Percentiles rank a stretch among this genome's conserved stretches.
phyloP scores from a whole-genome alignment of 352 stramenopile genomes.

The Plasmopara halstedii region DNA sequence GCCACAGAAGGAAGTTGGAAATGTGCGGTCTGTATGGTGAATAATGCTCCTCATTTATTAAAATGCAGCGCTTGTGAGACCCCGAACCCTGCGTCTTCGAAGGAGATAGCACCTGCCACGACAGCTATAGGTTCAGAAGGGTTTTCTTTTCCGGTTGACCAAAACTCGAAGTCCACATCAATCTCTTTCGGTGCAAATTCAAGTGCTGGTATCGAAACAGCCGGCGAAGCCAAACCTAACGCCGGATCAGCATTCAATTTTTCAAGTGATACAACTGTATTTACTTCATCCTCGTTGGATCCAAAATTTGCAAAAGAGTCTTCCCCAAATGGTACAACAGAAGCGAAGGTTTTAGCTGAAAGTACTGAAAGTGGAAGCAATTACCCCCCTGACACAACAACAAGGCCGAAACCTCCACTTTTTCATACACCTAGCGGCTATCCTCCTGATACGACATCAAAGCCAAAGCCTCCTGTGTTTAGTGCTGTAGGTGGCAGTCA shows the following conservation, averaged over 20 bases:
- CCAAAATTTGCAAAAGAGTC: constrained; percentile 4
- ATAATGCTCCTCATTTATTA: constrained; percentile 26
- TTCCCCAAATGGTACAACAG: not conserved
- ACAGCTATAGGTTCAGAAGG: constrained; percentile 21
- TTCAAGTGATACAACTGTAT: not conserved
- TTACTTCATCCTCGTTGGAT: constrained; percentile 4
- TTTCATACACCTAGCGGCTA: constrained; percentile 2
- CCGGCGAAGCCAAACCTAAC: constrained; percentile 3
- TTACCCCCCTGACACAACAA: constrained; percentile 11
- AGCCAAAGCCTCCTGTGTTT: constrained; percentile 6
- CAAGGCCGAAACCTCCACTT: constrained; percentile 4
- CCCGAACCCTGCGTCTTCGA: constrained; percentile 37
- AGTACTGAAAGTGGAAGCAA: not conserved
- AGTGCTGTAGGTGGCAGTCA: not conserved
- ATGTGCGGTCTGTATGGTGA: constrained; percentile 41
- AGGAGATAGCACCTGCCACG: constrained; percentile 16
- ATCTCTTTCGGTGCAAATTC: constrained; percentile 32
- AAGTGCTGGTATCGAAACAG: not conserved
- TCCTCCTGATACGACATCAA: constrained; percentile 3
- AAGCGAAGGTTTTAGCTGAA: not conserved
- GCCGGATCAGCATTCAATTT: constrained; percentile 6
- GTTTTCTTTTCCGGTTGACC: constrained; percentile 31
- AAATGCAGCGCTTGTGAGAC: constrained; percentile 45
- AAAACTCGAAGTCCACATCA: constrained; percentile 13
- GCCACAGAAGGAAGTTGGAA: constrained; percentile 54